phyloP scores from a whole-genome alignment of 2,329 filamentous ascomycete species.

The Talaromyces sp. region DNA sequence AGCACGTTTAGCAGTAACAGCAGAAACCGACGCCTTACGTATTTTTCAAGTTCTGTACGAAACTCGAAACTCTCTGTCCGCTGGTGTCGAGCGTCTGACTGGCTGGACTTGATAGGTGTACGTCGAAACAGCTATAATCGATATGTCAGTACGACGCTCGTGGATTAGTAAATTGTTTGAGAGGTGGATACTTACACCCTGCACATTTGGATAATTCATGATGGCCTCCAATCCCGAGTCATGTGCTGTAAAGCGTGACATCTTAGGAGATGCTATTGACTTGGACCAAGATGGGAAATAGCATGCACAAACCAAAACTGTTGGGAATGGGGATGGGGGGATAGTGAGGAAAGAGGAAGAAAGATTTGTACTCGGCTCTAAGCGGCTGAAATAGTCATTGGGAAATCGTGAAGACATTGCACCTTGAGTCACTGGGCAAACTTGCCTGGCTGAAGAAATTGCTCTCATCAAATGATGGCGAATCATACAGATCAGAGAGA shows the following conservation, averaged over 20 bases:
- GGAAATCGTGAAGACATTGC: not conserved
- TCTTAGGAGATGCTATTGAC: not conserved
- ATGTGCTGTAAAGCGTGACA: not conserved
- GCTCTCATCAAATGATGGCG: not conserved
- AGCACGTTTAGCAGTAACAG: not conserved
- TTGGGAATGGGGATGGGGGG: not conserved
- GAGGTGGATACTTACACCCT: not conserved
- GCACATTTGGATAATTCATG: not conserved
- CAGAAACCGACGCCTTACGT: not conserved
- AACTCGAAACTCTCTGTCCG: not conserved
- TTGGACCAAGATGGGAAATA: not conserved
- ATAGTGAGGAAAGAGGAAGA: not conserved
- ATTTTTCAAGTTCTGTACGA: not conserved
- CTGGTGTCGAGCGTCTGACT: not conserved
- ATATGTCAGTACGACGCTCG: not conserved
- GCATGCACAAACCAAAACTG: not conserved
- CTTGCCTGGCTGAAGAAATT: not conserved
- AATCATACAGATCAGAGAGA: not conserved
- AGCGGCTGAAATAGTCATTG: not conserved
- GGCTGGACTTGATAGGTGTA: not conserved
- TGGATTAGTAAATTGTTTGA: not conserved
- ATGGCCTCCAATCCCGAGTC: not conserved
- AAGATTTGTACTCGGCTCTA: not conserved
- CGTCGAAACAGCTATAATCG: not conserved
- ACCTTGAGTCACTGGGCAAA: not conserved